Conservation (phyloP, 208 protist genomes). For the Angomonas deanei region DNA sequence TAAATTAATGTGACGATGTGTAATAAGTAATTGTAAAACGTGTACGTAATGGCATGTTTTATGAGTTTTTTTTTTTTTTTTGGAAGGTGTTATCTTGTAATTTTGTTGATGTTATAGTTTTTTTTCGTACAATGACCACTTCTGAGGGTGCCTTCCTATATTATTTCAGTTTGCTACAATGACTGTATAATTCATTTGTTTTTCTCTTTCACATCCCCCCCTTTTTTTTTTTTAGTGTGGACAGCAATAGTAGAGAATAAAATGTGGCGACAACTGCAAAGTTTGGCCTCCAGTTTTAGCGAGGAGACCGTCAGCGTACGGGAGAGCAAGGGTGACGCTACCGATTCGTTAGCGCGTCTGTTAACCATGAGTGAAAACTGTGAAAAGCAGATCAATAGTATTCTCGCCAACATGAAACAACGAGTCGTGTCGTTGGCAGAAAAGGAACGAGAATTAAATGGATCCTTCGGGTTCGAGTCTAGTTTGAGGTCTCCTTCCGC, state of each 20-base stretch:
- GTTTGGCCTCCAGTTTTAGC: neutral
- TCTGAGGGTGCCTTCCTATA: no score
- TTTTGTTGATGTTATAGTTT: no score
- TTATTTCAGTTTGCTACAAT: no score
- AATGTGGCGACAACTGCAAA: neutral
- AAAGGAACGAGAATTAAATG: neutral
- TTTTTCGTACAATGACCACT: no score
- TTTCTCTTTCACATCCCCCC: constrained; percentile 2
- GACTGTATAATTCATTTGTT: no score
- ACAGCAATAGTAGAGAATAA: no score
- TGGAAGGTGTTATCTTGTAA: no score
- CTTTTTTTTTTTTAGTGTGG: constrained; percentile 14
- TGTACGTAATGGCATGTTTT: no score
- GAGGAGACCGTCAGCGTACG: neutral
- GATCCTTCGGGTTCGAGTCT: neutral
- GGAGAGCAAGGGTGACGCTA: neutral
- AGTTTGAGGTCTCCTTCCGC: neutral
- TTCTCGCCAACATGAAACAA: neutral
- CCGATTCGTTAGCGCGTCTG: neutral
- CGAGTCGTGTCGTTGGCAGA: neutral
- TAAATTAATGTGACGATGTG: no score
- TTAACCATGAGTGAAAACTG: neutral
- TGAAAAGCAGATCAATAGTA: constrained; percentile 4
- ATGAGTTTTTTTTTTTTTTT: constrained; percentile 3
- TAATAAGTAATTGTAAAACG: no score